Evolutionary conservation across 176 grass and related monocot species (phyloP), one percentile per base, ranked within the genome.

Genomic region (Oryza nivara): DNA sequence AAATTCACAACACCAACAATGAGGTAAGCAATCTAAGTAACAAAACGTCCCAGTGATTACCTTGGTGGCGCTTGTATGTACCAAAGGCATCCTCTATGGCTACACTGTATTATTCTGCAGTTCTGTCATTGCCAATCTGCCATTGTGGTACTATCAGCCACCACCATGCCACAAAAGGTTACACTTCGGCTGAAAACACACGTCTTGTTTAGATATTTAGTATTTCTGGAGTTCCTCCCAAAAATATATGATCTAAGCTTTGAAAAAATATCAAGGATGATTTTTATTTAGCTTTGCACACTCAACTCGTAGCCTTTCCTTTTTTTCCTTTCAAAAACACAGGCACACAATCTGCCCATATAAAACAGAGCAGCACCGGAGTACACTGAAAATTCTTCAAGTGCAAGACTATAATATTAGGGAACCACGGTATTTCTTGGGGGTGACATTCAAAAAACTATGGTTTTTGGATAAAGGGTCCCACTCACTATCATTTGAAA

Each of bases 401-500:
- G 66, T 80, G 85, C 30, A 60, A 52, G 52, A 70, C 64, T 80
- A 75, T 61, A 83, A 84, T 63, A 28, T 49, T 58, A 38, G 15
- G 70, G n/a, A 64, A 41, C 38, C 82, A 84, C 80, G 76, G 56
- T 43, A 80, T 75, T 74, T 68, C 30, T 63, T 61, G 63, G 76
- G 74, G 51, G 51, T 64, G 71, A 71, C 65, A 85, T 76, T 81
- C 85, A 65, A 65, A 65, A 84, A 64, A 72, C 52, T 65, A 70
- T 71, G 72, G 67, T 79, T 76, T 65, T 30, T 71, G 44, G 79
- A 65, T 23, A 52, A 78, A 56, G 10, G 44, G 58, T 67, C 44
- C 32, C 78, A 72, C 79, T 67, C 58, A 0, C 76, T 75, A 82
- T 85, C 74, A 74, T 82, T 81, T 78, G 48, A 67, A 86, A 86